Base-by-base conservation (phyloP, 2,329 filamentous ascomycete species). In the Colletotrichum sp. region DNA sequence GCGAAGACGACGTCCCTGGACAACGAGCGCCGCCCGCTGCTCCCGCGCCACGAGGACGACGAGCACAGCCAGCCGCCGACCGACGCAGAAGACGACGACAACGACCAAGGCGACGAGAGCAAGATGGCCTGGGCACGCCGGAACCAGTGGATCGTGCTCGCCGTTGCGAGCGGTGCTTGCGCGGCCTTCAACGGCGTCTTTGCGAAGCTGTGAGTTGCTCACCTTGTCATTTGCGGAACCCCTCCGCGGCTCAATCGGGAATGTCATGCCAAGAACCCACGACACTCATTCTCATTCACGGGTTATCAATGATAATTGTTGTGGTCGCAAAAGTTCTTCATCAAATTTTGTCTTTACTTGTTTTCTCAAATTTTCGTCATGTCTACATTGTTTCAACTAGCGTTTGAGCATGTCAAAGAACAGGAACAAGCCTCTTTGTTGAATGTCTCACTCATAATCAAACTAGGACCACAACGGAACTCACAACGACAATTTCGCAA, bases 161-260 rank as follows among this genome's bases (percentile, higher is more conserved):
- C 95, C 57, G 83, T 96, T 57, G 91, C 93, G 65, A 95, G 93
- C 81, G 95, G 95, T 77, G 92, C 91, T 69, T 96, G 94, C 81
- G 95, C 95, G 36, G 94, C 95, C 26, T 93, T 95, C 79, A 97
- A 97, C 80, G 95, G 95, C 75, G 93, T 95, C 7, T 96, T 96
- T 87, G 95, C 95, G 1, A 97, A 96, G 85, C 87, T 97, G 93
- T 95, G 86, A 81, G 91, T 88, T 55, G 44, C 34, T 66, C 21
- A 34, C 21, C 21, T 21, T 63, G 49, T 68, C 8, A 24, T 36
- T 52, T 52, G n/a, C 44, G 44, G 10, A 52, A 52, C 18, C 44
- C n/a, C 10, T 1, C 36, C 44, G 7, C 63, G 63, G 32, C 26
- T 72, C 69, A 39, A 30, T 39, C 60, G 26, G 55, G 5, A 18